phyloP scores from a whole-genome alignment of 2,329 filamentous ascomycete species.

The Diplodia intermedia region DNA sequence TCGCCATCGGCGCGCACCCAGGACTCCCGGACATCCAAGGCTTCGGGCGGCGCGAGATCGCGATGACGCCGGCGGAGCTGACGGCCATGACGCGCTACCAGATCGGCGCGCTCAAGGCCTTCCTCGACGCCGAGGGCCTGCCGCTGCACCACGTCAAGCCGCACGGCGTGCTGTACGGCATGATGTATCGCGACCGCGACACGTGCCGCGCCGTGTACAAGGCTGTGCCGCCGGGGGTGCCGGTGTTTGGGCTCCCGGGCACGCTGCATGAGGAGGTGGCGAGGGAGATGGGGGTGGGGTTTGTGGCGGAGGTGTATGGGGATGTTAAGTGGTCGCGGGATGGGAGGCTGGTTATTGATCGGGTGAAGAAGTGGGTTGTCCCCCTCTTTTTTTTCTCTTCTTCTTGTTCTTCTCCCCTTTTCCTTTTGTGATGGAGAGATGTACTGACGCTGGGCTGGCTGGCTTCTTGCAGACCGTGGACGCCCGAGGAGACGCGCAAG shows the following conservation, averaged over 20 bases:
- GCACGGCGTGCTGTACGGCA: conserved; percentile 66
- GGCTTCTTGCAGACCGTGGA: conserved; percentile 46
- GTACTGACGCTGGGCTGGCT: neutral
- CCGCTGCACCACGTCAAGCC: conserved; percentile 68
- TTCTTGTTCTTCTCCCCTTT: no score
- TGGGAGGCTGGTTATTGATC: conserved; percentile 61
- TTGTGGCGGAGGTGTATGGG: conserved; percentile 62
- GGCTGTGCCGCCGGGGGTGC: conserved; percentile 59
- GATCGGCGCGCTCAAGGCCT: conserved; percentile 66
- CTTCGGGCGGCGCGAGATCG: conserved; percentile 69
- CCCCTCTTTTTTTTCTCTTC: no score
- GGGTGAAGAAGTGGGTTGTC: conserved; percentile 60
- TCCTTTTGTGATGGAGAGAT: neutral
- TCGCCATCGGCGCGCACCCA: conserved; percentile 68
- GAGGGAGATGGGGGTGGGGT: conserved; percentile 60
- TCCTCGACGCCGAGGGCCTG: conserved; percentile 63
- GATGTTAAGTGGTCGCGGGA: conserved; percentile 64
- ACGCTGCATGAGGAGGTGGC: conserved; percentile 63
- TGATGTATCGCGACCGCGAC: conserved; percentile 61
- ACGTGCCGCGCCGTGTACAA: conserved; percentile 60
- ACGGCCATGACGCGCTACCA: conserved; percentile 67
- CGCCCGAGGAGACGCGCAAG: conserved; percentile 50
- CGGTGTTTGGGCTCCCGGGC: conserved; percentile 63
- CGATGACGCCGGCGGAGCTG: conserved; percentile 63
- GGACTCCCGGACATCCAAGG: conserved; percentile 70